A percentile compares a stretch with the other conserved stretches of the same genome.
Conservation (phyloP, 1,139 yeast genomes). For the Eremothecium gossypii region DNA sequence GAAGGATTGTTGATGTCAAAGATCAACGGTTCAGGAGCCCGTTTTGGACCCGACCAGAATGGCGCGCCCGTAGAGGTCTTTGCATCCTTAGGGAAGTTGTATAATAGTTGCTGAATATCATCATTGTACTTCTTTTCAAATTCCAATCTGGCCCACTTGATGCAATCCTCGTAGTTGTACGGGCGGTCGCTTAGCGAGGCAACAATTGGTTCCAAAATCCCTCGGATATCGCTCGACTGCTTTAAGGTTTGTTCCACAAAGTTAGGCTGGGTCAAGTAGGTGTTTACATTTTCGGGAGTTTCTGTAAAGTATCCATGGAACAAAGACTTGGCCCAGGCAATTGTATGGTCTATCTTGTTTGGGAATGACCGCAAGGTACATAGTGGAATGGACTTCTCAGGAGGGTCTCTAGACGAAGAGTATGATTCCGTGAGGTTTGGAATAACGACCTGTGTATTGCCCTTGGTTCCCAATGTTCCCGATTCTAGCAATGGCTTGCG, state of each 20-base stretch:
- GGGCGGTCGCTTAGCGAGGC: slow-evolving; percentile 74
- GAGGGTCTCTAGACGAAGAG: slow-evolving; percentile 96
- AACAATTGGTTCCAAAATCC: slow-evolving; percentile 69
- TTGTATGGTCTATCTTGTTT: slow-evolving; percentile 94
- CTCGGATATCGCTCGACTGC: slow-evolving; percentile 86
- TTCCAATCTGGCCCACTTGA: slow-evolving; percentile 87
- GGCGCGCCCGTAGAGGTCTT: slow-evolving; percentile 84
- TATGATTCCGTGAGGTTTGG: slow-evolving; percentile 92
- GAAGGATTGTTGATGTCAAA: slow-evolving; percentile 70
- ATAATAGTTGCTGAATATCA: slow-evolving; percentile 81
- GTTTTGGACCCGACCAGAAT: slow-evolving; percentile 97
- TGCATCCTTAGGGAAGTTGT: slow-evolving; percentile 91
- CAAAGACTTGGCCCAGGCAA: slow-evolving; percentile 96
- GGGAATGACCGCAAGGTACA: slow-evolving; percentile 98
- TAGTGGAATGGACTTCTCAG: slow-evolving; percentile 92
- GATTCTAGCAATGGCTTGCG: slow-evolving; percentile 87
- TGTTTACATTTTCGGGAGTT: slow-evolving; percentile 84
- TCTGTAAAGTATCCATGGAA: slow-evolving; percentile 92
- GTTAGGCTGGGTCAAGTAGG: slow-evolving; percentile 85
- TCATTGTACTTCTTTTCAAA: slow-evolving; percentile 77
- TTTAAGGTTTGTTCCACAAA: slow-evolving; percentile 85
- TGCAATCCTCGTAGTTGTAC: slow-evolving; percentile 83
- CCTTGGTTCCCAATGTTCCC: slow-evolving; percentile 97
- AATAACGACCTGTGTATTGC: slow-evolving; percentile 92
- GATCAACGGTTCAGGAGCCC: slow-evolving; percentile 79